These are phyloP conservation scores for Pythium grandisporangium DNA, from an alignment of 352 stramenopile species.

Conservation along the genomic window DNA sequence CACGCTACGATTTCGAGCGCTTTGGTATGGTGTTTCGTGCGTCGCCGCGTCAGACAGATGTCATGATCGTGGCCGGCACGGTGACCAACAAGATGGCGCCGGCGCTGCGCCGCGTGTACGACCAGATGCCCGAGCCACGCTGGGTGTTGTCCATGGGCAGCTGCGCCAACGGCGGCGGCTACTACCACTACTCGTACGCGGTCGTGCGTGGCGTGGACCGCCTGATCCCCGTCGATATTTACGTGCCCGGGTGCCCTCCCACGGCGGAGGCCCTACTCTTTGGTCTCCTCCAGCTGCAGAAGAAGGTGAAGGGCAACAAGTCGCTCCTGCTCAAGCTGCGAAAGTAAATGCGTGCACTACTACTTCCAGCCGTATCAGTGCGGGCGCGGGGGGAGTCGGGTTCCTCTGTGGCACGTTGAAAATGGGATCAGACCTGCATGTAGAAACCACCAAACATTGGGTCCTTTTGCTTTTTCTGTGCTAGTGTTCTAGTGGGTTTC, in stretches of 20 bases:
- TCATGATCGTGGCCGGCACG: slow-evolving; percentile 99
- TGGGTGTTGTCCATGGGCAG: slow-evolving; percentile 99
- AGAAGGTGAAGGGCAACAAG: slow-evolving; percentile 99
- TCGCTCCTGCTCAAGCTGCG: slow-evolving; percentile 91
- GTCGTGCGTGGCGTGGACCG: slow-evolving; percentile 97
- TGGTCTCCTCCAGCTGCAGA: slow-evolving; percentile 97
- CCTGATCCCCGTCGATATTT: slow-evolving; percentile 98
- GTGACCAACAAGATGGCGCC: slow-evolving; percentile 99
- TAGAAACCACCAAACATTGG: too few relatives aligned
- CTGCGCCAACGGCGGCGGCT: slow-evolving; percentile 95
- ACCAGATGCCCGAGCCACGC: slow-evolving; percentile 99
- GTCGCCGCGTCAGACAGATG: slow-evolving; percentile 92
- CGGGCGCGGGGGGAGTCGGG: too few relatives aligned
- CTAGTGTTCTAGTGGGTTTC: too few relatives aligned
- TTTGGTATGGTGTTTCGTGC: slow-evolving; percentile 99
- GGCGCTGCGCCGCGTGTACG: slow-evolving; percentile 94
- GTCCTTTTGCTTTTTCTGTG: too few relatives aligned
- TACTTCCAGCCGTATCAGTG: too few relatives aligned
- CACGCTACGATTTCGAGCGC: slow-evolving; percentile 97
- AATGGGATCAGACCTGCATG: too few relatives aligned
- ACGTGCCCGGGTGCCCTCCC: slow-evolving; percentile 98
- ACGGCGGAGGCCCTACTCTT: slow-evolving; percentile 98
- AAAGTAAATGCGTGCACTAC: slow-evolving; percentile 96
- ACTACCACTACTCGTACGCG: slow-evolving; percentile 96
- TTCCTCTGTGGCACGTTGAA: too few relatives aligned